Base-by-base conservation (phyloP, 306 rosid species). In the Gynostemma pentaphyllum region DNA sequence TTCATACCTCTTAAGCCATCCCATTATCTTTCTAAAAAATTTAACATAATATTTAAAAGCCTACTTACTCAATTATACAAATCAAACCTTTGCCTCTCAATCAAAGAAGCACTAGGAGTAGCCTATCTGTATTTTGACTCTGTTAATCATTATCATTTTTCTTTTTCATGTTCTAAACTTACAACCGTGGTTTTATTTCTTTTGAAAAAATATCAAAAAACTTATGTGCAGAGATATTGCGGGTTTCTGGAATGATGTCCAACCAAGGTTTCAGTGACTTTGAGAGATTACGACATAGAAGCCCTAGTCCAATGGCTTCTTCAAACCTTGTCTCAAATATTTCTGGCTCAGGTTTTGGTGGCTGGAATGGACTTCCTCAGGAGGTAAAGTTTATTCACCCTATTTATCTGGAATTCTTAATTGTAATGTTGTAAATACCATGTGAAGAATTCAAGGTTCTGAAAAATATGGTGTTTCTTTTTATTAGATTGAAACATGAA, bases 281-380 rank as follows among this genome's bases (percentile, higher is more conserved):
- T 15, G 99, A 94, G 62, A 81, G 99, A 74, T 77, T 88, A 69
- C 87, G 94, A 70, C 95, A 94, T 68, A 81, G 99, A 84, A 88
- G 99, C 73, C 97, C 99, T 24, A 94, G 99, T 78, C 99, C 99
- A 37, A 94, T 94, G 99, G 85, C 96, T 72, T 92, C 98, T 79
- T 82, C 96, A 67, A 83, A 77, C 60, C 87, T 87, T 62, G 81
- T 88, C 56, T 82, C 99, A 56, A 92, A 81, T 81, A 90, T 88
- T 62, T 65, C 80, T 22, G 94, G 90, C 59, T 28, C 99, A 36
- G 90, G 96, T 36, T 68, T 88, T 67, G 83, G 87, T 54, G 85
- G 89, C 72, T 94, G 99, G 99, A 94, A 86, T 79, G 81, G 85
- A 66, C 85, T 85, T 73, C 88, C 94, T 45, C 94, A 76, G 65